A percentile compares a stretch with the other conserved stretches of the same genome.
Evolutionary conservation across 495 filamentous ascomycete genomes (phyloP).

Genomic region (Aspergillus asperescens): DNA sequence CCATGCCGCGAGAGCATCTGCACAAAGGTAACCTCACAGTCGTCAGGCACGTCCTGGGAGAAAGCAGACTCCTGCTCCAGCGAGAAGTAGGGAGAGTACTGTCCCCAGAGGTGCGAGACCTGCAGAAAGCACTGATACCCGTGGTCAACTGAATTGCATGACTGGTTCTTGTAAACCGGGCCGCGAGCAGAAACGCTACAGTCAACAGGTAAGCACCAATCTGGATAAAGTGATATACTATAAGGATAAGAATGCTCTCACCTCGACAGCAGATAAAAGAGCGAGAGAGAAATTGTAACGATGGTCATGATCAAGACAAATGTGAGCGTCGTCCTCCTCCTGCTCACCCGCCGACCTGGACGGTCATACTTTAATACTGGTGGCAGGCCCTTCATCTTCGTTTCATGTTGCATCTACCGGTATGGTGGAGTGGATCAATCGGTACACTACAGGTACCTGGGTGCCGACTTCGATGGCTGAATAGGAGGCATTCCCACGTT

Average conservation of each 20-base stretch:
- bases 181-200: constrained; percentile 5
- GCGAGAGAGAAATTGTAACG: constrained; percentile 5
- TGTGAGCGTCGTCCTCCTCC: not conserved
- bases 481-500: not conserved
- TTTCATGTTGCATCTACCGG: not conserved
- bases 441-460: no score
- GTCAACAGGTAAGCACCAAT: not conserved
- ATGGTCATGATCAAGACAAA: constrained; percentile 6
- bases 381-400: constrained; percentile 3
- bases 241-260: constrained; percentile 8
- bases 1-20: constrained; percentile 79
- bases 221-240: not conserved
- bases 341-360: not conserved
- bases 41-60: constrained; percentile 48
- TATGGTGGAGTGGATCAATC: not conserved
- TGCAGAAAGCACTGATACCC: constrained; percentile 60
- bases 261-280: constrained; percentile 14
- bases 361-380: not conserved
- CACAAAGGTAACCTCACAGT: constrained; percentile 69
- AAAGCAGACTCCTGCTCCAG: constrained; percentile 55
- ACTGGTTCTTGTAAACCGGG: not conserved
- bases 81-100: constrained; percentile 78
- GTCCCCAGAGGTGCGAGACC: constrained; percentile 72
- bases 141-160: constrained; percentile 53
- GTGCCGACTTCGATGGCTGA: not conserved